Base-by-base conservation (phyloP, 176 grass and related monocot species). In the Pontederia crassipes region DNA sequence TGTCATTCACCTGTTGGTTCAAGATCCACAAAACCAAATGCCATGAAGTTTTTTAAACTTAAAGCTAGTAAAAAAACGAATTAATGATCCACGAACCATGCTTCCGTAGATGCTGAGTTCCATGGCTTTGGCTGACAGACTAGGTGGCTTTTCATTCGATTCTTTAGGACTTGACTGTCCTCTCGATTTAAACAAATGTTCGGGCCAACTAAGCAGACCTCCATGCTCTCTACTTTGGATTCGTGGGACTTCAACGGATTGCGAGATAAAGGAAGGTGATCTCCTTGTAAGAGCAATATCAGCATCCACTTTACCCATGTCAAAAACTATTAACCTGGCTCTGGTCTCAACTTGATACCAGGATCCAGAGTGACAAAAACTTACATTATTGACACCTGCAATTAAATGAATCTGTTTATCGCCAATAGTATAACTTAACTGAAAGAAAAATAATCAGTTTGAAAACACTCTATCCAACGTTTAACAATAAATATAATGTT, bases 81-180 rank as follows among this genome's bases (percentile, higher is more conserved):
- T 55, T 54, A 13, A 20, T 62, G 3, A 12, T 17, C 50, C 8
- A 64, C 66, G 13, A 71, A 97, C 92, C 87, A 80, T 88, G 81
- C 86, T 85, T 26, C 92, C 92, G 28, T 90, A 96, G 64, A 82
- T 90, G 83, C 87, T 96, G 73, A 96, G 49, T 28, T 90, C 77
- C 73, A 96, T 60, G 26, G 92, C 92, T 75, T 76, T 83, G 11
- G 87, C 71, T 48, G 87, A 85, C 59, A 90, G 75, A 76, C 78
- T 80, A 52, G 46, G 49, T 8, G 69, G 48, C 10, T 75, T 74
- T 60, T 74, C 77, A 24, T 54, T 54, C 26, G 67, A 66, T 64
- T 90, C 83, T 28, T 62, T 57, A 24, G 77, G 49, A 80, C 62
- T 88, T 58, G 75, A 11, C 75, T 50, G 35, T 8, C 74, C 82